Evolutionary conservation across 192 early-diverging fungal genomes (phyloP).

Genomic region (Gryganskiella cystojenkinii): DNA sequence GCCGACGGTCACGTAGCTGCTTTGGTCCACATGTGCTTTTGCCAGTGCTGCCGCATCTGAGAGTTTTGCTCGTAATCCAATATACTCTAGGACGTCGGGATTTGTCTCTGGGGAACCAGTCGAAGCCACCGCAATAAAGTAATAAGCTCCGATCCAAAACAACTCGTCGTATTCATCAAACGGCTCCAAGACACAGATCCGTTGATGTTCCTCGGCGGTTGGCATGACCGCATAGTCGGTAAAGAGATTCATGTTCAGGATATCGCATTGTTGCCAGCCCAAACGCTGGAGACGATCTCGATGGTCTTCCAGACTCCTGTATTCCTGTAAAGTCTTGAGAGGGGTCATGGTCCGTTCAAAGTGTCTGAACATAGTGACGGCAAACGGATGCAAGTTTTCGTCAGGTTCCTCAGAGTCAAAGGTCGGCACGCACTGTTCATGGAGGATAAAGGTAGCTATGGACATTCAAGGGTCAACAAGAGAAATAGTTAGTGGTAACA

Average conservation of each 20-base stretch:
- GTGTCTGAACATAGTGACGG: slow-evolving; percentile 40
- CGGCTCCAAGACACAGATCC: slow-evolving; percentile 23
- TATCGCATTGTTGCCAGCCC: slow-evolving; percentile 39
- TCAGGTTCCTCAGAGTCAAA: slow-evolving; percentile 24
- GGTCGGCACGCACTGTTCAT: slow-evolving; percentile 47
- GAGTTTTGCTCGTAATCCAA: slow-evolving; percentile 16
- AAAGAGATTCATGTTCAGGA: slow-evolving; percentile 42
- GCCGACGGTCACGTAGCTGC: slow-evolving; percentile 25
- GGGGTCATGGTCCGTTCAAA: slow-evolving; percentile 48
- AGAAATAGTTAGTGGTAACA: too few species aligned
- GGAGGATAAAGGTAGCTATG: slow-evolving; percentile 42
- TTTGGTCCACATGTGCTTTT: slow-evolving; percentile 4
- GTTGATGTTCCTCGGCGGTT: slow-evolving; percentile 25
- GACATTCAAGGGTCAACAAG: neutral
- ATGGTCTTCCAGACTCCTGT: slow-evolving; percentile 34
- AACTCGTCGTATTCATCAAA: slow-evolving; percentile 51
- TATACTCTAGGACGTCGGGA: slow-evolving; percentile 27
- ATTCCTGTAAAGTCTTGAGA: slow-evolving; percentile 33
- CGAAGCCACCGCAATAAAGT: slow-evolving; percentile 38
- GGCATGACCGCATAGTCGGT: slow-evolving; percentile 22
- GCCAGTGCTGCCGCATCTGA: neutral
- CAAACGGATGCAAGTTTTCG: slow-evolving; percentile 38
- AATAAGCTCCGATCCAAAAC: slow-evolving; percentile 46
- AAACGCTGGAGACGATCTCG: slow-evolving; percentile 21
- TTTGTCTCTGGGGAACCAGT: slow-evolving; percentile 6